Conservation (phyloP, 495 filamentous ascomycete species). For the Trichocladium antarcticum region DNA sequence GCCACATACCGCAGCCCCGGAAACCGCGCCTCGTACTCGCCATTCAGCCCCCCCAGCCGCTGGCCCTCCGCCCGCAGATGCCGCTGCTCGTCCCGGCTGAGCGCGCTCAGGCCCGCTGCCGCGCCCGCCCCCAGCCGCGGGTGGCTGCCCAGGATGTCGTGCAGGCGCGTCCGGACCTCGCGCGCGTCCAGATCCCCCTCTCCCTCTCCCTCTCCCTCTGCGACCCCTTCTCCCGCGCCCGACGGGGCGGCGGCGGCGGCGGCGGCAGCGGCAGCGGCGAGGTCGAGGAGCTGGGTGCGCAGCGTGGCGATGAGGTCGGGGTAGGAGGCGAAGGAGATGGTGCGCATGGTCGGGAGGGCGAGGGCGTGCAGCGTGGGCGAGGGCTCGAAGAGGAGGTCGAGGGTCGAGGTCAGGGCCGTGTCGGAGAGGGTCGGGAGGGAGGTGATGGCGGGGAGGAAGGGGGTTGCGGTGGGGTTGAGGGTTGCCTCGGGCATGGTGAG, state of each 20-base stretch:
- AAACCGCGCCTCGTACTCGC: conserved; percentile 70
- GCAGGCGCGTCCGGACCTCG: conserved; percentile 18
- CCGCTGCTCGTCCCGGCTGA: conserved; percentile 70
- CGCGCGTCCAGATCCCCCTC: too few species aligned
- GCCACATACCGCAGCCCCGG: conserved; percentile 83
- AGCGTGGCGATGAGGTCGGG: conserved; percentile 19
- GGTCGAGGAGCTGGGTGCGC: conserved; percentile 48
- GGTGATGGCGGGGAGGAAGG: conserved; percentile 28
- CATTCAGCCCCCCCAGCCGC: conserved; percentile 55
- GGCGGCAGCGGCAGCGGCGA: conserved; percentile 9
- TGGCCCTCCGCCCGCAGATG: conserved; percentile 52
- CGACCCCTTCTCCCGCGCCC: too few species aligned
- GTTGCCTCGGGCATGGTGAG: not conserved
- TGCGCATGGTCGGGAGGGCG: conserved; percentile 52
- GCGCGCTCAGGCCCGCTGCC: conserved; percentile 41
- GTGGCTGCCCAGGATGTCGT: conserved; percentile 73
- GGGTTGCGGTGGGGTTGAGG: conserved; percentile 11
- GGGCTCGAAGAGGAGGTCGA: conserved; percentile 83
- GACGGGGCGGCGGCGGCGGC: not conserved
- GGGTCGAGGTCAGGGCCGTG: conserved; percentile 45
- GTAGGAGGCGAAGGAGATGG: conserved; percentile 45
- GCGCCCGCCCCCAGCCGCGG: conserved; percentile 59
- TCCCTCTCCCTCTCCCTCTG: not conserved
- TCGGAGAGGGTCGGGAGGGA: conserved; percentile 16
- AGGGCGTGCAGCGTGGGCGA: conserved; percentile 62